These are phyloP conservation scores for Teratosphaeria nubilosa DNA, from an alignment of 2,329 filamentous ascomycete species.

Conservation along the genomic window DNA sequence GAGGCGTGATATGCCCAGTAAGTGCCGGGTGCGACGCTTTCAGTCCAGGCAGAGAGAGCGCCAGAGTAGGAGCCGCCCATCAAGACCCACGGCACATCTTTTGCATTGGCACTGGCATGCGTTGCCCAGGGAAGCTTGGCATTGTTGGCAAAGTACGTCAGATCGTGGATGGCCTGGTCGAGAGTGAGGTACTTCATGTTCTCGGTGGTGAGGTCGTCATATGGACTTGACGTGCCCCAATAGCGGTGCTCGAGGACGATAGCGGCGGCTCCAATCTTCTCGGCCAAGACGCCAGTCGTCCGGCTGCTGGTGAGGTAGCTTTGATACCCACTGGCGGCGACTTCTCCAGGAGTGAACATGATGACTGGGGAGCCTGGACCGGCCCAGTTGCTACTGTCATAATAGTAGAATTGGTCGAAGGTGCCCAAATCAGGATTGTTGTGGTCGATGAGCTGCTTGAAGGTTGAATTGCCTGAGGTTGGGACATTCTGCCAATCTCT, in stretches of 20 bases:
- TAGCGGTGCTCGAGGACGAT: slow-evolving; percentile 50
- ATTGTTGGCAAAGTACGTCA: slow-evolving; percentile 45
- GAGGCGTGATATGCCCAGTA: slow-evolving; percentile 53
- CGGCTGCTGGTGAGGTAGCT: slow-evolving; percentile 43
- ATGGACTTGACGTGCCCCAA: slow-evolving; percentile 49
- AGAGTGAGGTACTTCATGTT: slow-evolving; percentile 47
- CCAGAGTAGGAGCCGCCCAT: slow-evolving; percentile 49
- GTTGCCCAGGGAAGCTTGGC: slow-evolving; percentile 45
- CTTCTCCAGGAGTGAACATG: slow-evolving; percentile 38
- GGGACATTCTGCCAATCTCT: neutral
- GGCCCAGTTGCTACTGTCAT: slow-evolving; percentile 41
- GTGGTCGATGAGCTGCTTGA: slow-evolving; percentile 50
- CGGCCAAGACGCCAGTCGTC: slow-evolving; percentile 41
- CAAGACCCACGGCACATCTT: slow-evolving; percentile 47
- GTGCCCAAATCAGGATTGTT: slow-evolving; percentile 44
- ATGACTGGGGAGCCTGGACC: slow-evolving; percentile 45
- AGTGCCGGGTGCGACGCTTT: slow-evolving; percentile 42
- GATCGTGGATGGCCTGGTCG: slow-evolving; percentile 44
- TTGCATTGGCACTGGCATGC: slow-evolving; percentile 39
- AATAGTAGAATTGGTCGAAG: slow-evolving; percentile 47
- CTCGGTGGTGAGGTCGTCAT: slow-evolving; percentile 39
- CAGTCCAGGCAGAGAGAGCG: slow-evolving; percentile 47
- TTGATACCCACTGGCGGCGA: slow-evolving; percentile 36
- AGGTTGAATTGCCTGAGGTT: slow-evolving; percentile 1
- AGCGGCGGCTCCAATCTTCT: slow-evolving; percentile 44